A percentile compares a stretch with the other conserved stretches of the same genome.
phyloP scores from a whole-genome alignment of 805 yeast species.

The Debaryomyces tyrocola region DNA sequence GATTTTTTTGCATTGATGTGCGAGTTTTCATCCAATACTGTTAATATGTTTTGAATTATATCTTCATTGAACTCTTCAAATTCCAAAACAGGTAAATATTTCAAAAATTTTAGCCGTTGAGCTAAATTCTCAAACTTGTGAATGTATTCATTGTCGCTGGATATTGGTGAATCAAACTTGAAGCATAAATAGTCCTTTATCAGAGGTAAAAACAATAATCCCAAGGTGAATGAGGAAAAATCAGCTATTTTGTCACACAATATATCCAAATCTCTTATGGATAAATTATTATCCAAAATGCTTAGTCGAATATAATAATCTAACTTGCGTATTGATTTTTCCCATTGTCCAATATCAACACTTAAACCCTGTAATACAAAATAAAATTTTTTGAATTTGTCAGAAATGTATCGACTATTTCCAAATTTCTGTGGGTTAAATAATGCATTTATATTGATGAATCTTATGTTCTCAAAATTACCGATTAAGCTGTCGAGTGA shows the following conservation, averaged over 20 bases:
- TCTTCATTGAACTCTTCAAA: conserved; percentile 1
- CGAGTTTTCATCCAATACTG: not conserved
- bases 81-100: conserved; percentile 1
- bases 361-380: conserved; percentile 6
- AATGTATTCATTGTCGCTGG: not conserved
- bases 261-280: conserved; percentile 9
- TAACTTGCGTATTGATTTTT: conserved; percentile 6
- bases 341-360: not conserved
- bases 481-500: conserved; percentile 18
- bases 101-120: conserved; percentile 9
- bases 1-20: not conserved
- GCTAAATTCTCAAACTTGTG: conserved; percentile 1
- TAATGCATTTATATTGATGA: conserved; percentile 12
- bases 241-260: conserved; percentile 11
- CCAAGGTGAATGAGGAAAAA: conserved; percentile 10
- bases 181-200: conserved; percentile 14
- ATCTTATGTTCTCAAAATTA: conserved; percentile 15
- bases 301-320: conserved; percentile 18
- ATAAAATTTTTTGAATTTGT: conserved; percentile 5
- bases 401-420: conserved; percentile 1
- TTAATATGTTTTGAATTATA: conserved; percentile 1
- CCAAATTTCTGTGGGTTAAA: conserved; percentile 3
- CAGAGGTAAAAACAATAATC: conserved; percentile 15
- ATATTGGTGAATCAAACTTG: conserved; percentile 2
- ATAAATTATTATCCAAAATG: conserved; percentile 15